phyloP scores from a whole-genome alignment of 176 grass and related monocot species.

The Aegilops tauschii region DNA sequence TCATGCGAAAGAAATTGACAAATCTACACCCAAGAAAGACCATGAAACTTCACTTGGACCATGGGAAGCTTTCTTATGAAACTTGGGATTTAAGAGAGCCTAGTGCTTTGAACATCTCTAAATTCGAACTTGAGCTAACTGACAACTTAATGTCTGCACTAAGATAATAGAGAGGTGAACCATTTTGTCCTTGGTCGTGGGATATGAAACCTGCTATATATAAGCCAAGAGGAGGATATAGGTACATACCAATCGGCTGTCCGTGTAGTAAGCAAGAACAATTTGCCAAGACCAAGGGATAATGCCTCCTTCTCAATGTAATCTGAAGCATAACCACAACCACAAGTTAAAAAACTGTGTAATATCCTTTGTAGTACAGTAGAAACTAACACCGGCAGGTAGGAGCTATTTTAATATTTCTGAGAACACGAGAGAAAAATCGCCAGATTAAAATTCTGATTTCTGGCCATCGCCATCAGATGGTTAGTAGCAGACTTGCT shows the following conservation, averaged over 20 bases:
- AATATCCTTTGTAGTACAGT: slow-evolving; percentile 5
- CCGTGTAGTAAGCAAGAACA: slow-evolving; percentile 93
- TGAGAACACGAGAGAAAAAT: background rate
- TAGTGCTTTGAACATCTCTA: background rate
- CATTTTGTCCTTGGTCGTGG: background rate
- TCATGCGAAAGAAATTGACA: background rate
- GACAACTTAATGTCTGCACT: background rate
- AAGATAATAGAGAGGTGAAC: background rate
- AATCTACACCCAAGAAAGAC: background rate
- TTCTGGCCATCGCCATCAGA: background rate
- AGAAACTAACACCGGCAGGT: slow-evolving; percentile 1
- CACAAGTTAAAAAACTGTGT: background rate
- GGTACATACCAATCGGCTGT: slow-evolving; percentile 78
- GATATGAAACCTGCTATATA: background rate
- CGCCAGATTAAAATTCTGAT: background rate
- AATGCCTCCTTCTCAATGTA: slow-evolving; percentile 76
- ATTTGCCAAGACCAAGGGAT: slow-evolving; percentile 64
- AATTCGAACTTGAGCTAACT: slow-evolving; percentile 3
- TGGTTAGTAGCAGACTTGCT: background rate
- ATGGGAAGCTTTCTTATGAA: background rate
- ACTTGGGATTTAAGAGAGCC: background rate
- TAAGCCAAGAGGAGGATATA: background rate
- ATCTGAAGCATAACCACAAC: slow-evolving; percentile 58
- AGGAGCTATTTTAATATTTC: slow-evolving; percentile 5
- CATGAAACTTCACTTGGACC: no score